Evolutionary conservation across 1,284 basidiomycete species (phyloP).

Genomic region (Ceratobasidium sp.): DNA sequence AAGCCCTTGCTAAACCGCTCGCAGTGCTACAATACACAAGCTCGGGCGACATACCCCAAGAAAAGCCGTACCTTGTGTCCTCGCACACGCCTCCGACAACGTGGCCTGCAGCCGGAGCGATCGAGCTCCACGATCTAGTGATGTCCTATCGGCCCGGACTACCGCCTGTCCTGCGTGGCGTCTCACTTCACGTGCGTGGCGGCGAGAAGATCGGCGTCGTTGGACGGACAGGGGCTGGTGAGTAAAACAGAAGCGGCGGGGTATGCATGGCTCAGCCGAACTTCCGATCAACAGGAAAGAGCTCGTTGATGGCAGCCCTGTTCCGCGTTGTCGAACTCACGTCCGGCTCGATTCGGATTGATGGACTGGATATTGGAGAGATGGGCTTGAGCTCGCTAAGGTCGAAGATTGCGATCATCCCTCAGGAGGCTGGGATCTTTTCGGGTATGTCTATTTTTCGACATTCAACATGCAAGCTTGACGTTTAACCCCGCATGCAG

Average conservation of each 20-base stretch:
- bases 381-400: conserved; percentile 54
- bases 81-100: conserved; percentile 64
- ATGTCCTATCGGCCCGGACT: conserved; percentile 72
- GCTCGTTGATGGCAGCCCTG: conserved; percentile 61
- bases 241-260: conserved; percentile 50
- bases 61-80: conserved; percentile 72
- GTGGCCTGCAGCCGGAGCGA: conserved; percentile 71
- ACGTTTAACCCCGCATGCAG: conserved; percentile 53
- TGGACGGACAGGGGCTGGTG: conserved; percentile 59
- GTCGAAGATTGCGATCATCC: conserved; percentile 63
- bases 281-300: conserved; percentile 56
- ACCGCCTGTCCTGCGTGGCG: conserved; percentile 52
- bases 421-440: conserved; percentile 67
- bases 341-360: conserved; percentile 66
- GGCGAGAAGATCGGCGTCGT: conserved; percentile 93
- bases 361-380: conserved; percentile 61
- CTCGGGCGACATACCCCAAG: conserved; percentile 63
- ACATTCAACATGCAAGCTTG: not conserved
- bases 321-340: conserved; percentile 72
- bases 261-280: not conserved
- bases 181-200: conserved; percentile 70
- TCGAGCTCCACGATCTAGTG: conserved; percentile 70
- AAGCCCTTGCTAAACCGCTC: not conserved
- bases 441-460: conserved; percentile 54
- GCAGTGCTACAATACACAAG: conserved; percentile 69